A percentile compares a stretch with the other conserved stretches of the same genome.
phyloP scores from a whole-genome alignment of 2,329 filamentous ascomycete species.

The Monascus ruber region DNA sequence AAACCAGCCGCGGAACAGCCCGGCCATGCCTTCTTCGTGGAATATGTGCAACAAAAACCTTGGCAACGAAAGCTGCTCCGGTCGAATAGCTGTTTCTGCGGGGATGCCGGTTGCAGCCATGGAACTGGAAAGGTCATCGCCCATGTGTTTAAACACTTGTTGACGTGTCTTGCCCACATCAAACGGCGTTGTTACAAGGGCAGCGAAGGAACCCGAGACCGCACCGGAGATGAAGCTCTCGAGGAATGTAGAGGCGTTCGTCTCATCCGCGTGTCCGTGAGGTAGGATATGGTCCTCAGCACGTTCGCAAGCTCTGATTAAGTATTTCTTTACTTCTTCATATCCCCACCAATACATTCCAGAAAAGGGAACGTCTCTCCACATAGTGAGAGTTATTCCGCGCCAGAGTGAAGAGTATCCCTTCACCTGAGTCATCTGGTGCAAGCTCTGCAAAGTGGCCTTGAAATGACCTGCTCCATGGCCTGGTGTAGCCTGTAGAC shows the following conservation, averaged over 20 bases:
- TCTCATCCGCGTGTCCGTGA: constrained; percentile 49
- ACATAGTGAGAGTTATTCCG: constrained; percentile 79
- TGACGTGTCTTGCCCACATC: constrained; percentile 95
- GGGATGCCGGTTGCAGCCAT: constrained; percentile 4
- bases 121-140: constrained; percentile 21
- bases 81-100: constrained; percentile 27
- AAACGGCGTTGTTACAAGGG: constrained; percentile 84
- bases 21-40: constrained; percentile 65
- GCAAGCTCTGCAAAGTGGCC: constrained; percentile 64
- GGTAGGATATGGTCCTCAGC: constrained; percentile 11
- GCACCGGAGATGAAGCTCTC: constrained; percentile 87
- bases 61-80: constrained; percentile 68
- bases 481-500: constrained; percentile 67
- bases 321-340: constrained; percentile 61
- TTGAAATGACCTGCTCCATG: constrained; percentile 56
- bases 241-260: constrained; percentile 64
- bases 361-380: constrained; percentile 95
- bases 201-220: constrained; percentile 69
- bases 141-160: constrained; percentile 62
- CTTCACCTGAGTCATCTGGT: constrained; percentile 64
- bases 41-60: constrained; percentile 86
- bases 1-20: constrained; percentile 84
- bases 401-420: constrained; percentile 83
- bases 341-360: constrained; percentile 98
- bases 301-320: constrained; percentile 57